Conservation (phyloP, 2,329 filamentous ascomycete species). For the Sclerotiophoma versabilis region DNA sequence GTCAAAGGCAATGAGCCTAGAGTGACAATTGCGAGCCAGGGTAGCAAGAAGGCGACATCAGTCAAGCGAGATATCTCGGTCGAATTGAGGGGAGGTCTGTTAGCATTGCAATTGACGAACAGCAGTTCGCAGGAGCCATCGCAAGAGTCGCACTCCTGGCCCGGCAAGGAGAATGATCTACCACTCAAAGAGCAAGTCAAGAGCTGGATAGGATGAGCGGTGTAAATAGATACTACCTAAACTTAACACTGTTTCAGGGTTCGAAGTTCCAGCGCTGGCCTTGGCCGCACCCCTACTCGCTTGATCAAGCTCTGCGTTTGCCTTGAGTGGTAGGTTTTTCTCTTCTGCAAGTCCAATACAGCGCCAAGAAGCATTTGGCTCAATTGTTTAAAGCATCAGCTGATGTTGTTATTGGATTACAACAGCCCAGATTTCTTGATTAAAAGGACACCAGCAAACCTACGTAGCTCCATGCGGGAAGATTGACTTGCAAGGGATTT, state of each 20-base stretch:
- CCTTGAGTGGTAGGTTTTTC: too few species aligned
- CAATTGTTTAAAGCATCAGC: constrained; percentile 9
- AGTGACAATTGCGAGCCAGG: constrained; percentile 32
- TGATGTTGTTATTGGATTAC: constrained; percentile 3
- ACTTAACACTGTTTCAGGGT: too few species aligned
- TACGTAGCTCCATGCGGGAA: background rate
- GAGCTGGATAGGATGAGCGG: constrained; percentile 30
- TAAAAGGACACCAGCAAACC: background rate
- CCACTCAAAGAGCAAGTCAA: constrained; percentile 35
- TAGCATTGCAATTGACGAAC: constrained; percentile 23
- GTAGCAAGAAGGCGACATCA: constrained; percentile 26
- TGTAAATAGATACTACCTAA: background rate
- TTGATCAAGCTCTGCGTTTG: too few species aligned
- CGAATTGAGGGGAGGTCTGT: constrained; percentile 24
- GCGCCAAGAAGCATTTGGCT: constrained; percentile 1
- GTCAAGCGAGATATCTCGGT: constrained; percentile 32
- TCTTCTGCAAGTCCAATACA: background rate
- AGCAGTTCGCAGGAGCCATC: constrained; percentile 16
- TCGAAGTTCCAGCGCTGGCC: background rate
- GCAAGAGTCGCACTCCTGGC: constrained; percentile 35
- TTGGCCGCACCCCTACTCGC: background rate
- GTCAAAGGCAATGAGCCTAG: constrained; percentile 31
- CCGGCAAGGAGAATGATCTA: constrained; percentile 19
- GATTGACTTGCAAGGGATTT: background rate
- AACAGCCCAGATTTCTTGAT: background rate